Evolutionary conservation across 2,329 filamentous ascomycete genomes (phyloP), one percentile per base, ranked within the genome.

Genomic region (Neonectria sp.): DNA sequence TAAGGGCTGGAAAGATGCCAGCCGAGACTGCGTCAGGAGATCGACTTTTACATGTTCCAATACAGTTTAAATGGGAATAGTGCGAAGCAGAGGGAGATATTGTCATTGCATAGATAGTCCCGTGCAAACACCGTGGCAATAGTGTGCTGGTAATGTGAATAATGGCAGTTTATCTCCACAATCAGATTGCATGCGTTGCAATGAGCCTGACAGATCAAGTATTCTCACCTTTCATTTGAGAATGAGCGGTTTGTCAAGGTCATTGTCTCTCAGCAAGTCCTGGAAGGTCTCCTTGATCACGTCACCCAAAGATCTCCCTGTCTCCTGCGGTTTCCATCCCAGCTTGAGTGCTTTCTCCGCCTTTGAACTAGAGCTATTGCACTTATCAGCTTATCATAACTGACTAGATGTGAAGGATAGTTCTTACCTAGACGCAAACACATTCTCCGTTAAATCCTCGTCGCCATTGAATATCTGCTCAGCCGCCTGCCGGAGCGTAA

Each of bases 1-100:
- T 88, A 37, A 78, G 86, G 3, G 86, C 76, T 2, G 85, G 85
- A 2, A 69, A 75, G 9, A 67, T 87, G 46, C 85, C 85, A 1
- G 70, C 55, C 2, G 7, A 43, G 5, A 55, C 2, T 13, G 9
- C 27, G 5, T 37, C 31, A 2, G 52, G 60, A 4, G 35, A 61
- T 31, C 35, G 33, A 4, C 46, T 61, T 13, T 4, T 53, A 17
- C 58, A 53, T 46, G 24, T 55, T 13, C 48, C 58, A 9, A 17
- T 55, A 15, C 57, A 60, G 15, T 24, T 24, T 2, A 5, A 11
- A 4, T 60, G 46, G 57, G 33, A 52, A 13, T 24, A 52, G 12
- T 37, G 7, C 5, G 5, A 37, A 4, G 4, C 4, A 15, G 8
- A 9, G 8, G 31, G 2, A 11, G 31, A 33, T 11, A 3, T 33